Conservation (phyloP, 73 alveolate genomes). For the Halteria grandinella region DNA sequence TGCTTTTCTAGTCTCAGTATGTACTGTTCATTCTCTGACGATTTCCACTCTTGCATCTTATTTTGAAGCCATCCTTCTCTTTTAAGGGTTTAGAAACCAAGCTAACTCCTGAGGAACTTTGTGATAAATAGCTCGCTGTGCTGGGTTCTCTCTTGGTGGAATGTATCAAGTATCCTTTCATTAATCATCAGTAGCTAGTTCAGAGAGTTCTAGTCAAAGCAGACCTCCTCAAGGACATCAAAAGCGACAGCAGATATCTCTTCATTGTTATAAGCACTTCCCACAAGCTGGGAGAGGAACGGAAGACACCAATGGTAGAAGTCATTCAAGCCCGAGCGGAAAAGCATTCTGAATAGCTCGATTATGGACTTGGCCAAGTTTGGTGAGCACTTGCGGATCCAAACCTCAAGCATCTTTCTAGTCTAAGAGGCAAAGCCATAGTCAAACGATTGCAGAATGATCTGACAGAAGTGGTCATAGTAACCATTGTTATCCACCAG, state of each 20-base stretch:
- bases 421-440: slow-evolving; percentile 51
- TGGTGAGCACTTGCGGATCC: slow-evolving; percentile 61
- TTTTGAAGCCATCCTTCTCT: slow-evolving; percentile 59
- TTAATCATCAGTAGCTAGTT: slow-evolving; percentile 14
- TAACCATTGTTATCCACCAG: slow-evolving; percentile 55
- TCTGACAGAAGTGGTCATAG: slow-evolving; percentile 60
- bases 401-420: slow-evolving; percentile 40
- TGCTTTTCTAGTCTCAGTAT: slow-evolving; percentile 49
- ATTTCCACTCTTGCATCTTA: slow-evolving; percentile 63
- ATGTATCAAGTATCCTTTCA: slow-evolving; percentile 35
- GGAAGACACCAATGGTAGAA: slow-evolving; percentile 67
- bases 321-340: slow-evolving; percentile 68
- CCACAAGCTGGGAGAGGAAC: slow-evolving; percentile 25
- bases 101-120: slow-evolving; percentile 27
- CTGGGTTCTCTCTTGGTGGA: slow-evolving; percentile 28
- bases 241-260: slow-evolving; percentile 59
- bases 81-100: slow-evolving; percentile 42
- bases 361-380: slow-evolving; percentile 52
- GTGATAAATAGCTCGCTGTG: slow-evolving; percentile 41
- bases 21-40: slow-evolving; percentile 41
- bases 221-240: slow-evolving; percentile 65
- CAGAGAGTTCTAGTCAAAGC: slow-evolving; percentile 47
- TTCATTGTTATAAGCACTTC: slow-evolving; percentile 27
- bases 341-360: slow-evolving; percentile 67
- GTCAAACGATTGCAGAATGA: slow-evolving; percentile 63